Evolutionary conservation across 208 protist species (phyloP).

Genomic region (Wallacemonas rigidus): DNA sequence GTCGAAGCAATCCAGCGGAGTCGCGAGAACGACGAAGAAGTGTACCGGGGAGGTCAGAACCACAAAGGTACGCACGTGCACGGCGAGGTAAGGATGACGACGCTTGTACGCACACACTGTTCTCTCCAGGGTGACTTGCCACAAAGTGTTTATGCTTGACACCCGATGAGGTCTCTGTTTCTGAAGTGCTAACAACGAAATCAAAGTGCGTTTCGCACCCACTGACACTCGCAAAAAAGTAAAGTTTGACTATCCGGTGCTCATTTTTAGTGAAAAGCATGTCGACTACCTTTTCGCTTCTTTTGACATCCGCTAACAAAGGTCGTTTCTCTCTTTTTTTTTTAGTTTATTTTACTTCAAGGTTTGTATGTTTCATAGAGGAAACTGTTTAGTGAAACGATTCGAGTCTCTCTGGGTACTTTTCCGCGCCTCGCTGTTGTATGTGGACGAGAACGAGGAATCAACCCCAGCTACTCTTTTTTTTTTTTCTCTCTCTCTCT

Average conservation of each 20-base stretch:
- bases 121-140: background rate
- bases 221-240: background rate
- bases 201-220: background rate
- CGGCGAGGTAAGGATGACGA: background rate
- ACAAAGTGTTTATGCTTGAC: background rate
- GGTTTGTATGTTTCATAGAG: background rate
- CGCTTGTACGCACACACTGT: background rate
- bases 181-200: background rate
- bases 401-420: background rate
- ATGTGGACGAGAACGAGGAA: constrained; percentile 2
- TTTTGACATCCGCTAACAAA: constrained; percentile 1
- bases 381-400: background rate
- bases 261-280: background rate
- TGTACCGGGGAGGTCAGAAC: too few relatives aligned
- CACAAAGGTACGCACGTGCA: too few relatives aligned
- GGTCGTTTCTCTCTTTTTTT: constrained; percentile 1
- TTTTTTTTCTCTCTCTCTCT: constrained; percentile 6
- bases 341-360: constrained; percentile 8
- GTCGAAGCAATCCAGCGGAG: background rate
- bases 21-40: background rate
- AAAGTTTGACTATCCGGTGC: background rate
- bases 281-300: background rate
- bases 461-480: background rate
- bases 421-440: background rate
- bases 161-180: background rate